A percentile compares a stretch with the other conserved stretches of the same genome.
These are phyloP conservation scores for Articulospora tetracladia DNA, from an alignment of 495 filamentous ascomycete genomes.

Conservation along the genomic window DNA sequence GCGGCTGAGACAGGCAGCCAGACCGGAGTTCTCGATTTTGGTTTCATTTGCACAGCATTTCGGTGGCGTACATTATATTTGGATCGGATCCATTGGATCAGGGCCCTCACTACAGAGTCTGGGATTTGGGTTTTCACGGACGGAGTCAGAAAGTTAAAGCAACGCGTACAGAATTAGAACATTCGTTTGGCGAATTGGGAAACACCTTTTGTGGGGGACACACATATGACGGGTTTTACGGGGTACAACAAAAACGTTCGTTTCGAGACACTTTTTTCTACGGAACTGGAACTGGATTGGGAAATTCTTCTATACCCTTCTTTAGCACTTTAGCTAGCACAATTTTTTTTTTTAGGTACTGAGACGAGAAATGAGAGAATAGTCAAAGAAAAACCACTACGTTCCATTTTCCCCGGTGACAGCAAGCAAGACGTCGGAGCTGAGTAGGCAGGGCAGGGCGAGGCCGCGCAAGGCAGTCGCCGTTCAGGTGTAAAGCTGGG, in stretches of 20 bases:
- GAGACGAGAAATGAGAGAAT: background rate
- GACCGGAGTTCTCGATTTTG: background rate
- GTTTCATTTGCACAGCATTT: background rate
- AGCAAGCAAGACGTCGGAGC: background rate
- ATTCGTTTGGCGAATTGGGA: slow-evolving; percentile 8
- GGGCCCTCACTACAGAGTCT: background rate
- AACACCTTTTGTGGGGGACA: slow-evolving; percentile 1
- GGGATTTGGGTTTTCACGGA: background rate
- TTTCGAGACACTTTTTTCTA: background rate
- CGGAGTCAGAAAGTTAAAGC: background rate
- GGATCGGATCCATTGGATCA: background rate
- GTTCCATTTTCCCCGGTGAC: background rate
- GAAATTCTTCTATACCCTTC: slow-evolving; percentile 11
- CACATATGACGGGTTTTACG: no score
- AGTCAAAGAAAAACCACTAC: no score
- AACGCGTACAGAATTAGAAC: slow-evolving; percentile 2
- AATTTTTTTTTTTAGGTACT: background rate
- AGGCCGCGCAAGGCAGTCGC: no score
- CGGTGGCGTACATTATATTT: slow-evolving; percentile 5
- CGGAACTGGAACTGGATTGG: background rate
- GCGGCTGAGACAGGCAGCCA: background rate
- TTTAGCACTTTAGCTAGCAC: slow-evolving; percentile 10
- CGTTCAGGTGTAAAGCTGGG: background rate
- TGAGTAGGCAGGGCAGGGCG: background rate
- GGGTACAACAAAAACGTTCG: background rate